These are phyloP conservation scores for Alliaria petiolata DNA, from an alignment of 345 rosid genomes.

Conservation along the genomic window DNA sequence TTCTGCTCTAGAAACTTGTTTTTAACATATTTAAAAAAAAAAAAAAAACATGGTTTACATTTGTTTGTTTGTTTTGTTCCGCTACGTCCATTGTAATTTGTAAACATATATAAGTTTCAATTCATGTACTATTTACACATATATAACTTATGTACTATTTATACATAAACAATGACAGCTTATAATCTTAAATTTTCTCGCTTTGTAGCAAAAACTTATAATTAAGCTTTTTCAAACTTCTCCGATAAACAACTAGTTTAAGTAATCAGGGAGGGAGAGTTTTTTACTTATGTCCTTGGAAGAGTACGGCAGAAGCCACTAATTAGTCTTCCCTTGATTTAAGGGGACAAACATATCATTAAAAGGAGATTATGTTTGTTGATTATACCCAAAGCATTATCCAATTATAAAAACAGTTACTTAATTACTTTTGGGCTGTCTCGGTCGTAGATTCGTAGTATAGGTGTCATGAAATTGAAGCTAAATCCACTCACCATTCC, in stretches of 20 bases:
- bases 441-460: neutral
- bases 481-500: constrained; percentile 2
- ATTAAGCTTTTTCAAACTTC: constrained; percentile 7
- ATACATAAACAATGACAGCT: neutral
- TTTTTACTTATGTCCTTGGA: constrained; percentile 25
- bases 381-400: constrained; percentile 12
- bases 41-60: no score
- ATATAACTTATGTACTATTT: no score
- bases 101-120: neutral
- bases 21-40: constrained; percentile 3
- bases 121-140: no score
- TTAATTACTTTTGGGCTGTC: neutral
- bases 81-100: neutral
- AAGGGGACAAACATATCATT: constrained; percentile 27
- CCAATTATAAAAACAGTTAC: neutral
- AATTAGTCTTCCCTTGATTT: constrained; percentile 24
- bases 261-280: neutral
- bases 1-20: neutral
- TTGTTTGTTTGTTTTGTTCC: no score
- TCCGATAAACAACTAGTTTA: constrained; percentile 8
- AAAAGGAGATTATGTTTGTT: constrained; percentile 22
- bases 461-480: constrained; percentile 2
- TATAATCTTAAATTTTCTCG: neutral
- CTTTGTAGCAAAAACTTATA: neutral
- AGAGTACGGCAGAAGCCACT: constrained; percentile 29